Base-by-base conservation (phyloP, 2,329 filamentous ascomycete genomes). In the Fusarium liriodendri region DNA sequence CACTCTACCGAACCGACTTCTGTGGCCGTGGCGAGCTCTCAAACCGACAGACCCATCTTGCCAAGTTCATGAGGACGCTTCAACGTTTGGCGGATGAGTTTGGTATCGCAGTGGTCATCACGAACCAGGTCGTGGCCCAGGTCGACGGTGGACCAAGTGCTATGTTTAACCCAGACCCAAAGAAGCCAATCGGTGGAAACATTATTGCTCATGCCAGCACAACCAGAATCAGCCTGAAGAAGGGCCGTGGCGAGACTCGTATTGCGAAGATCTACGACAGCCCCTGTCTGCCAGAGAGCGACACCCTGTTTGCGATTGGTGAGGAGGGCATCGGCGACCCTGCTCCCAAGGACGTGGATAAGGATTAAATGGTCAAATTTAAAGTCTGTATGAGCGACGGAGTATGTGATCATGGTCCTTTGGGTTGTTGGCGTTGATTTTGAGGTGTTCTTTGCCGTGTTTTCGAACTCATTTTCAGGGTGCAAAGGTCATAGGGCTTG, bases 251-350 rank as follows among this genome's bases (percentile, higher is more conserved):
- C 33, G 97, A 99, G 87, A 99, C 97, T 25, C 91, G 97, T 86
- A 94, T 99, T 76, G 98, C 97, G 86, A 99, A 98, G 88, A 99
- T 99, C 72, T 99, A 99, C 81, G 97, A 99, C 84, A 98, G 95
- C 78, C 97, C 97, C 2, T 99, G 97, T 83, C 86, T 99, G 74
- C 97, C 97, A 0, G 97, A 99, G 85, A 97, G 95, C 78, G 97
- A 99, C 83, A 97, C 95, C 80, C 85, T 98, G 77, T 99, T 99
- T 84, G 96, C 97, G 55, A 99, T 99, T 82, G 95, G 94, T 66
- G 97, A 98, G 83, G 95, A 98, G 81, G 97, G 97, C 50, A 99
- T 99, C 79, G 95, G 95, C 32, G 97, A 99, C 81, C 97, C 97
- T 52, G 94, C 93, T 68, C 96, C 97, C 54, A 99, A 99, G 87